Conservation (phyloP, 1,284 basidiomycete species). For the Naganishia liquefaciens region DNA sequence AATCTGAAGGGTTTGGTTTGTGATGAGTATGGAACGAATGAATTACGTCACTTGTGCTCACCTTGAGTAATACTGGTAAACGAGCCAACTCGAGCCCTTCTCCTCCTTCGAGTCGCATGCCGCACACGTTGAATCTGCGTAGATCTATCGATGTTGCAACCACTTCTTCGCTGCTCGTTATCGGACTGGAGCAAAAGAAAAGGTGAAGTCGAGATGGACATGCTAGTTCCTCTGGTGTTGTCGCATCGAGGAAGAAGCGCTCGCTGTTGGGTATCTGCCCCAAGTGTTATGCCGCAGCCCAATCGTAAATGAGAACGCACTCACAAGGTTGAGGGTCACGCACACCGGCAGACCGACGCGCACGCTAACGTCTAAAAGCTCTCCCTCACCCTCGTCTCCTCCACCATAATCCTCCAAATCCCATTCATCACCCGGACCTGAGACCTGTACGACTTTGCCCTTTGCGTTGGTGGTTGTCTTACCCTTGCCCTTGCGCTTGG, state of each 20-base stretch:
- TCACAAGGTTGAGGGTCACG: slow-evolving; percentile 49
- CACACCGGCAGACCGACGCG: slow-evolving; percentile 48
- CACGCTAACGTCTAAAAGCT: slow-evolving; percentile 36
- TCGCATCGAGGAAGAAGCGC: slow-evolving; percentile 48
- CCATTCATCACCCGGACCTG: slow-evolving; percentile 52
- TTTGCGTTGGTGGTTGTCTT: slow-evolving; percentile 37
- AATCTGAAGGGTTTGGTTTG: slow-evolving; percentile 19
- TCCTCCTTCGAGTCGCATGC: slow-evolving; percentile 49
- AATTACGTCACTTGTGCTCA: slow-evolving; percentile 27
- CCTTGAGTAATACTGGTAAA: slow-evolving; percentile 42
- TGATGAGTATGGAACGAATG: not conserved
- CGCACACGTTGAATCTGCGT: slow-evolving; percentile 44
- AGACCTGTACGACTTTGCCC: slow-evolving; percentile 39
- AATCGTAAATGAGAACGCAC: slow-evolving; percentile 23
- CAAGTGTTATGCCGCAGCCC: not conserved
- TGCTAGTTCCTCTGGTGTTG: slow-evolving; percentile 49
- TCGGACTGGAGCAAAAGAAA: slow-evolving; percentile 39
- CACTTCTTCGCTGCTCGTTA: not conserved
- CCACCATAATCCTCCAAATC: slow-evolving; percentile 44
- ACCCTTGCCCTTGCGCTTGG: slow-evolving; percentile 6
- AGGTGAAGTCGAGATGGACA: slow-evolving; percentile 49
- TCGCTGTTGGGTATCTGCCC: slow-evolving; percentile 29
- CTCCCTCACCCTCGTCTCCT: slow-evolving; percentile 40
- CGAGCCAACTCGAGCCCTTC: slow-evolving; percentile 41
- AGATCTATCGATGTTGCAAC: slow-evolving; percentile 1